These are phyloP conservation scores for Boechera divaricarpa DNA, from an alignment of 345 rosid genomes.

Conservation along the genomic window DNA sequence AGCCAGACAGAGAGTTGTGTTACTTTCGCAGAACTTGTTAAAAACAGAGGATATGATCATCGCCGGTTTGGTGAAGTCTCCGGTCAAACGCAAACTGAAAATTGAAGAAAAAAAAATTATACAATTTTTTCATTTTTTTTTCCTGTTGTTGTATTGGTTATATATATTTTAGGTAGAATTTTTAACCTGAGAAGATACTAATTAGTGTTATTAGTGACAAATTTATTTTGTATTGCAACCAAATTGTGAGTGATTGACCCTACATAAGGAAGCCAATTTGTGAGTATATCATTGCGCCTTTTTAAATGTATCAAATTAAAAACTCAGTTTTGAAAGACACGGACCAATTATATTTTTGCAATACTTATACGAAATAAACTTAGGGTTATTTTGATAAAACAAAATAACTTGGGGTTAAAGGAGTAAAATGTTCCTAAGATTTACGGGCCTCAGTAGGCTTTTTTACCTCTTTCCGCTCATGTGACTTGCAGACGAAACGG, in stretches of 20 bases:
- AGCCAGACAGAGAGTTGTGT: conserved; percentile 62
- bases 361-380: too few relatives aligned
- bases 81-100: conserved; percentile 32
- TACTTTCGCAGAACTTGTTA: conserved; percentile 56
- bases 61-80: conserved; percentile 49
- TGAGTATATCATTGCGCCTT: neutral
- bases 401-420: too few relatives aligned
- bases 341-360: too few relatives aligned
- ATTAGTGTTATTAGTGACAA: conserved; percentile 19
- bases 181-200: conserved; percentile 20
- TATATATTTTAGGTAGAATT: conserved; percentile 21
- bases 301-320: too few relatives aligned
- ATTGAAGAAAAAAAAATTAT: neutral
- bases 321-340: too few relatives aligned
- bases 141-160: conserved; percentile 39
- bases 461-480: too few relatives aligned
- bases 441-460: too few relatives aligned
- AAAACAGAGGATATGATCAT: conserved; percentile 34
- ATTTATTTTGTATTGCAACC: neutral
- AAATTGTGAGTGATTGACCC: neutral
- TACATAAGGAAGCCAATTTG: neutral
- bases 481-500: too few relatives aligned
- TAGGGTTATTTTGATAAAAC: too few relatives aligned
- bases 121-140: conserved; percentile 11
- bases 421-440: too few relatives aligned